Evolutionary conservation across 495 filamentous ascomycete species (phyloP), one percentile per base, ranked within the genome.

Genomic region (Penicillium angulare): DNA sequence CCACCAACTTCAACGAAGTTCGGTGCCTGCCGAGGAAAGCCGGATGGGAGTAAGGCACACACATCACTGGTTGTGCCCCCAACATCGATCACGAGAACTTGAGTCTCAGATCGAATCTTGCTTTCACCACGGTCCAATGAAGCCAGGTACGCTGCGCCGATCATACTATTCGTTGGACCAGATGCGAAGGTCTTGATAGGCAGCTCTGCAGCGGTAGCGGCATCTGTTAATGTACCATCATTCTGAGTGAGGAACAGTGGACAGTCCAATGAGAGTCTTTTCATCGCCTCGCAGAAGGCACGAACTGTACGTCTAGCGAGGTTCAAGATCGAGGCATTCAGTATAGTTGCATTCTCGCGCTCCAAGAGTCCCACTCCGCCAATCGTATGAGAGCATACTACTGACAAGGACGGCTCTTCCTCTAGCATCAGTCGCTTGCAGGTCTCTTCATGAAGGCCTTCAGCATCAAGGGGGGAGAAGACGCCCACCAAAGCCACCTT

Each of bases 41-140:
- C 79, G 40, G 70, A 77, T 10, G 76, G 71, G 2, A 81, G 65
- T 21, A 83, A 55, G 7, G 74, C 70, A 27, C 77, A 75, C 5
- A 81, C 69, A 56, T 83, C 79, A 4, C 75, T 80, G 9, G 79
- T 83, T 0, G 79, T 83, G 3, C 79, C 79, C 27, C 79, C 79
- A 43, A 43, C 40, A 49, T 55, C 52, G 15, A 55, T 31, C 13
- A 55, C 52, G 8, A 55, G 47, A 0, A 51, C 39, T 9, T 55
- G 51, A 20, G 51, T 45, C 3, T 54, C 29, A 7, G 40, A 45
- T 7, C 18, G 31, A 5, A 15, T 17, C 18, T 16, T 16, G 0
- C 20, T 29, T 18, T 21, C 40, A 9, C 48, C 50, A 21, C 49
- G 46, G 42, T 55, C 44, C 16, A 57, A 35, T 10, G 46, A 53